Percentiles rank a stretch among this genome's conserved stretches.
These are phyloP conservation scores for Pezicula rhizophila DNA, from an alignment of 2,329 filamentous ascomycete species.

Conservation along the genomic window DNA sequence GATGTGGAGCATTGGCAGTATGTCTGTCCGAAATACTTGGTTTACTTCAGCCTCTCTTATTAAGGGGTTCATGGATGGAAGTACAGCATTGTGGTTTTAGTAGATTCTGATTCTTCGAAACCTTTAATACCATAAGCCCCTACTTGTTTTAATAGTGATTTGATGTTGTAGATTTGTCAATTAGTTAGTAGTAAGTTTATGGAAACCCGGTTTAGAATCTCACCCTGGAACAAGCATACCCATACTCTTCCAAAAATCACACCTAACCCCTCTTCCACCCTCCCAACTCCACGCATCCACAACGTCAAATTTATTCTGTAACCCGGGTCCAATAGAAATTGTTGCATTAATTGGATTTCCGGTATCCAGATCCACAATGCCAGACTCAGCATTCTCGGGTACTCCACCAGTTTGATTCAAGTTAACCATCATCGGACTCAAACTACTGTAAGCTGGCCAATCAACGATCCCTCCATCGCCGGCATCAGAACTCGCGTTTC, in stretches of 20 bases:
- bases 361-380: neutral
- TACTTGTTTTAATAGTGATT: too few relatives aligned
- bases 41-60: too few relatives aligned
- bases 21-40: too few relatives aligned
- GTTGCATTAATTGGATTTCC: too few relatives aligned
- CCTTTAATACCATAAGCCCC: too few relatives aligned
- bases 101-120: too few relatives aligned
- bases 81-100: too few relatives aligned
- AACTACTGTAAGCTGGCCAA: slow-evolving; percentile 5
- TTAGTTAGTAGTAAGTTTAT: too few relatives aligned
- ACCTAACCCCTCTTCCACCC: slow-evolving; percentile 8
- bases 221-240: slow-evolving; percentile 9
- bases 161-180: too few relatives aligned
- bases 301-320: slow-evolving; percentile 4
- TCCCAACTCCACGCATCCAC: slow-evolving; percentile 9
- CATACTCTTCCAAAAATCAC: slow-evolving; percentile 11
- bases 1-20: too few relatives aligned
- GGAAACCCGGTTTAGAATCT: too few relatives aligned
- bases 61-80: too few relatives aligned
- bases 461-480: slow-evolving; percentile 2
- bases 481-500: slow-evolving; percentile 2
- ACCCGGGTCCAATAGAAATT: slow-evolving; percentile 4
- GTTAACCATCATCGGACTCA: slow-evolving; percentile 4
- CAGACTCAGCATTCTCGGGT: neutral
- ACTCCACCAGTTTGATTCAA: slow-evolving; percentile 11